phyloP scores from a whole-genome alignment of 495 filamentous ascomycete genomes.

The Xylaria grammica region DNA sequence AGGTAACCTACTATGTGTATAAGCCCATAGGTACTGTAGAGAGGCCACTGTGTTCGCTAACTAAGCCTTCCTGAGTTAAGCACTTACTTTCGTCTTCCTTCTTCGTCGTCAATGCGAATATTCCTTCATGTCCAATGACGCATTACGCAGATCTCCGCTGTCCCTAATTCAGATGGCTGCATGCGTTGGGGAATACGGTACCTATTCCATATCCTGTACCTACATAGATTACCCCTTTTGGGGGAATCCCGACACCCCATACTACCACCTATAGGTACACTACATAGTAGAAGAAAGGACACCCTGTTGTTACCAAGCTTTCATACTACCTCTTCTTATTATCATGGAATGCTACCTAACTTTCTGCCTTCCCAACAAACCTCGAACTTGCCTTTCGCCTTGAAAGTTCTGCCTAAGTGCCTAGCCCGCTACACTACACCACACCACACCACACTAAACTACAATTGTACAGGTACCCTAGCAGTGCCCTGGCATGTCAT shows the following conservation, averaged over 20 bases:
- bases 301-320: too few species aligned
- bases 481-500: not conserved
- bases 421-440: not conserved
- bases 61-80: not conserved
- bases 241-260: not conserved
- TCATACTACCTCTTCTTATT: too few species aligned
- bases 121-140: constrained; percentile 16
- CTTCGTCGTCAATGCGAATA: not conserved
- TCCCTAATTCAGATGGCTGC: not conserved
- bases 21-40: too few species aligned
- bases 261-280: too few species aligned
- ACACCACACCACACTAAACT: too few species aligned
- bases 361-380: too few species aligned
- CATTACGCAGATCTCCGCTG: constrained; percentile 6
- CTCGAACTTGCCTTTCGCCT: not conserved
- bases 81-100: not conserved
- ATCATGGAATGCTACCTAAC: too few species aligned
- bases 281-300: too few species aligned
- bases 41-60: not conserved
- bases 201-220: too few species aligned
- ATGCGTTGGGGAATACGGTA: not conserved
- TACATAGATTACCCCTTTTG: not conserved
- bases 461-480: too few species aligned
- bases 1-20: too few species aligned
- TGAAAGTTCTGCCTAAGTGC: not conserved